Evolutionary conservation across 2,329 filamentous ascomycete genomes (phyloP), one percentile per base, ranked within the genome.

Genomic region (Pseudocercospora pini-densiflorae): DNA sequence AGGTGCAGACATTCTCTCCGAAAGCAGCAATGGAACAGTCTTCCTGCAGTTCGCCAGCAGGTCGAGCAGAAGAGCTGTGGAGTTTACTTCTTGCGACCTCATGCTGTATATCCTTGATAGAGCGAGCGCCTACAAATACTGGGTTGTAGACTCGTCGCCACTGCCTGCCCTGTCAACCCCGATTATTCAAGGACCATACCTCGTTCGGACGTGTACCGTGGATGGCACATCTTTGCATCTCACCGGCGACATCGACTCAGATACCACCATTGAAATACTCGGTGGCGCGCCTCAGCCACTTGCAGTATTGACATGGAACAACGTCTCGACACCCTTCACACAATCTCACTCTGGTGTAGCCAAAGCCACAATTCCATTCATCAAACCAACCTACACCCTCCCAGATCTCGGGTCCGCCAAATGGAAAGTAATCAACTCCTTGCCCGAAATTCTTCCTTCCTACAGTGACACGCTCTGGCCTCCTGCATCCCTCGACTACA

Each of bases 391-490:
- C 0, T 68, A 91, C 47, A 72, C 74, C 0, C 71, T 92, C 1
- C 90, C 90, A 0, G 79, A 86, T 7, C 81, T 94, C 1, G 80
- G 82, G 10, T 76, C 80, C 0, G 77, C 92, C 9, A 78, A 84
- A 0, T 95, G 92, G 92, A 88, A 88, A 74, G 88, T 87, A 64
- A 74, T 92, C 23, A 88, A 94, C 76, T 87, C 86, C 0, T 85
- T 95, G 0, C 92, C 92, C 0, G 92, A 94, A 74, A 81, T 92
- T 5, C 76, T 84, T 57, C 68, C 81, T 0, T 78, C 77, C 1
- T 94, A 93, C 72, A 87, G 92, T 61, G 92, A 95, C 76, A 85
- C 85, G 2, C 77, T 78, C 5, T 95, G 92, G 92, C 83, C 83
- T 0, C 70, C 74, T 0, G 91, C 90, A 0, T 79, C 89, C 66